phyloP scores from a whole-genome alignment of 2,329 filamentous ascomycete genomes.

The Venturia effusa region DNA sequence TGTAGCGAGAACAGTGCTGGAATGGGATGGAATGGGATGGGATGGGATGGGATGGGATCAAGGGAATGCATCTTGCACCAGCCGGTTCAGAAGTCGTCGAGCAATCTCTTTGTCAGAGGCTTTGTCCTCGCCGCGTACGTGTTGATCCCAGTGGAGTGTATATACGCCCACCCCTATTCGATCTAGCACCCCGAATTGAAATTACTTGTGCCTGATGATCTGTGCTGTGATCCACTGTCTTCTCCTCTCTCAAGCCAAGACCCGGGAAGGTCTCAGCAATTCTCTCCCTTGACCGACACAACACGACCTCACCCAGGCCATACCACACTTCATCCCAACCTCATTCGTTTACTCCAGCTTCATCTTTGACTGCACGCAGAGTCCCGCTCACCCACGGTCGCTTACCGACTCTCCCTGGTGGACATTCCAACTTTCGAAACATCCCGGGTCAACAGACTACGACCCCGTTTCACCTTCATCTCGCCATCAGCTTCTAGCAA shows the following conservation, averaged over 20 bases:
- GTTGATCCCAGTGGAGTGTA: too few relatives aligned
- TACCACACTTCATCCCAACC: not conserved
- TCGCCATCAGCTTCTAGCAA: not conserved
- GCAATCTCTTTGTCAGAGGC: too few relatives aligned
- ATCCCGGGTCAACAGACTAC: not conserved
- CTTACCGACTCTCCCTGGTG: not conserved
- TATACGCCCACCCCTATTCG: too few relatives aligned
- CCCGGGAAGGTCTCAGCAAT: not conserved
- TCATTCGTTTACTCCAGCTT: not conserved
- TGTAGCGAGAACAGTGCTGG: too few relatives aligned
- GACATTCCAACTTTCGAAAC: not conserved
- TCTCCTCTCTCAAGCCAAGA: not conserved
- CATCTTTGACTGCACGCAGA: not conserved
- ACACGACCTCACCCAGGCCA: not conserved
- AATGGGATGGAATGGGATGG: too few relatives aligned
- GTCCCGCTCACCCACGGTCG: not conserved
- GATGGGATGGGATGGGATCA: too few relatives aligned
- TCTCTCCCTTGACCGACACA: not conserved
- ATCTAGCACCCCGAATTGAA: not conserved
- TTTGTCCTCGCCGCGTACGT: too few relatives aligned
- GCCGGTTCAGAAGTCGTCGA: too few relatives aligned
- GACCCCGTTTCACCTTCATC: not conserved
- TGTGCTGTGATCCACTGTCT: not conserved
- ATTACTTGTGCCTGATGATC: not conserved
- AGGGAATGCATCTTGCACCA: too few relatives aligned